A percentile compares a stretch with the other conserved stretches of the same genome.
Evolutionary conservation across 495 filamentous ascomycete species (phyloP).

Genomic region (Halenospora varia): DNA sequence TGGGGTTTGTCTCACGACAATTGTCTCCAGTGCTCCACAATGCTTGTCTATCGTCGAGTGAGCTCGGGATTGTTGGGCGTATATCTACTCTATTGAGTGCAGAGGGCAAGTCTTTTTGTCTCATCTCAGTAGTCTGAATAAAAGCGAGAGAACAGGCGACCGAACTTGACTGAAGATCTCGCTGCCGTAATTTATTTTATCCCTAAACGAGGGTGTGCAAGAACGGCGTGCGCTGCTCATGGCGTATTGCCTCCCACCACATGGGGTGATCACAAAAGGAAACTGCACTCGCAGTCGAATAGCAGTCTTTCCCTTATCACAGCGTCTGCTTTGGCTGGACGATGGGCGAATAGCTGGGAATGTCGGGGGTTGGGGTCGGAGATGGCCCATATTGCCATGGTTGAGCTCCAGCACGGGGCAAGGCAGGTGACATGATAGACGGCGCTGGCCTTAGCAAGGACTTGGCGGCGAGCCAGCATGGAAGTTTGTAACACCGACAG

Average conservation of each 20-base stretch:
- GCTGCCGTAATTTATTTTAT: no score
- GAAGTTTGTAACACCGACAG: neutral
- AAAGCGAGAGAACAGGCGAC: no score
- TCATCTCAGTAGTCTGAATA: no score
- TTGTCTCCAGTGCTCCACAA: neutral
- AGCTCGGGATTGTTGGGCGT: neutral
- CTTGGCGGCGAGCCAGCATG: neutral
- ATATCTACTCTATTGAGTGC: no score
- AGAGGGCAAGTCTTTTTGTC: no score
- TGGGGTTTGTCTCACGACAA: neutral
- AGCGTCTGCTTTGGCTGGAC: neutral
- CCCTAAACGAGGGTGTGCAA: no score
- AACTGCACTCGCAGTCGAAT: neutral
- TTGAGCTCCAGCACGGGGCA: neutral
- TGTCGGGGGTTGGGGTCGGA: no score
- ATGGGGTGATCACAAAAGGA: neutral
- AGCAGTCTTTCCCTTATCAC: neutral
- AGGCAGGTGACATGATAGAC: no score
- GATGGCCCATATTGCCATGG: no score
- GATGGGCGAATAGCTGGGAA: neutral
- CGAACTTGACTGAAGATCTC: no score
- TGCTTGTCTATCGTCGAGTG: neutral
- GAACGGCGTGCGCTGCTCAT: no score
- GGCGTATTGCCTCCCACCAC: no score
- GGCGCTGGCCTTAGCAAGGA: neutral